Evolutionary conservation across 176 grass and related monocot species (phyloP), one percentile per base, ranked within the genome.

Genomic region (Musa acuminata): DNA sequence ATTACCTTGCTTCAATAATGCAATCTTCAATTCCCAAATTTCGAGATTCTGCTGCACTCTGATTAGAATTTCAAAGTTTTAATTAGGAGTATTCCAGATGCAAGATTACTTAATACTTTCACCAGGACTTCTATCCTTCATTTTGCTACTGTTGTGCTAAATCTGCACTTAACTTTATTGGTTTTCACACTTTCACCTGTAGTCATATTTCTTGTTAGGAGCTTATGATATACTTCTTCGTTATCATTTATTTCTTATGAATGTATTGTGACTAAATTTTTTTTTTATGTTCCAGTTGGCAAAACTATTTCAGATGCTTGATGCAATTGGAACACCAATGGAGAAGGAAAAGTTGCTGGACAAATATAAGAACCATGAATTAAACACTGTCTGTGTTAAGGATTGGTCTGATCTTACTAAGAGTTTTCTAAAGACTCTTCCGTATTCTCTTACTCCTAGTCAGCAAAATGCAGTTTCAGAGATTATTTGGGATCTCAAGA

Each of bases 401-500:
- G 69, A 89, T 64, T 97, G 94, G 94, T 82, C 87, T 74, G 81
- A 84, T 73, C 83, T 97, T 63, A 81, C 94, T 50, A 88, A 81
- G 66, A 87, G 69, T 67, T 82, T 93, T 52, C 80, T 93, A 72
- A 85, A 87, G 69, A 70, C 84, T 75, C 87, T 97, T 76, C 90
- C 90, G 67, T 97, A 91, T 86, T 85, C 82, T 19, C 90, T 97
- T 71, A 97, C 94, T 69, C 76, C 69, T 83, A 87, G 94, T 78
- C 94, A 97, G 76, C 77, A 89, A 53, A 85, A 86, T 87, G 90
- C 90, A 77, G 85, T 91, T 90, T 88, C 85, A 83, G 94, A 97
- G 82, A 97, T 97, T 84, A 91, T 93, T 90, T 93, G 90, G 87
- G 94, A 97, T 84, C 94, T 97, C 69, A 93, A 89, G 77, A 86